Evolutionary conservation across 306 rosid species (phyloP).

Genomic region (Lagenaria siceraria): DNA sequence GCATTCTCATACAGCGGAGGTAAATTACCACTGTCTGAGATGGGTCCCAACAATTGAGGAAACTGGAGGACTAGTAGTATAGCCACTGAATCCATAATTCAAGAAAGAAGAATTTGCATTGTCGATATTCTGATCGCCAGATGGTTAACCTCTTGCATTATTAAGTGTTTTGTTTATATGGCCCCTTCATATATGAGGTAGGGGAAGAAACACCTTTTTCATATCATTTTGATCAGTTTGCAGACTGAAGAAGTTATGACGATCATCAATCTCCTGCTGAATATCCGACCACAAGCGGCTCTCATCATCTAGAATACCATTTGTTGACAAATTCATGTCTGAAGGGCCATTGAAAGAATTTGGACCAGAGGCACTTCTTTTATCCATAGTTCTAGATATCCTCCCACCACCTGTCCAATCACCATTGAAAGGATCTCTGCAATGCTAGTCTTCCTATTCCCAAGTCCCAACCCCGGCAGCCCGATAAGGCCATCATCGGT

Average conservation of each 20-base stretch:
- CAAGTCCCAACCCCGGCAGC: constrained; percentile 34
- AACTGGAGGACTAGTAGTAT: constrained; percentile 50
- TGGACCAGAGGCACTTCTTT: constrained; percentile 34
- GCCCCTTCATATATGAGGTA: constrained; percentile 48
- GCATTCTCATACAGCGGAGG: constrained; percentile 75
- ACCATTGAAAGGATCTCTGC: too few relatives aligned
- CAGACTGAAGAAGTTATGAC: constrained; percentile 43
- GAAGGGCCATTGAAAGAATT: constrained; percentile 44
- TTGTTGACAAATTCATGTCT: constrained; percentile 64
- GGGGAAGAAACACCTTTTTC: constrained; percentile 37
- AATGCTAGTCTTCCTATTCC: constrained; percentile 32
- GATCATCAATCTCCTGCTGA: constrained; percentile 44
- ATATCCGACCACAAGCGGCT: constrained; percentile 44
- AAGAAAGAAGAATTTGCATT: constrained; percentile 36
- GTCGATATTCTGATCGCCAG: too few relatives aligned
- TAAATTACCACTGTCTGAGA: constrained; percentile 47
- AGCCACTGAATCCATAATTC: constrained; percentile 57
- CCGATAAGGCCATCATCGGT: constrained; percentile 37
- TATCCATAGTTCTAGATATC: constrained; percentile 50
- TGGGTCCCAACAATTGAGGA: constrained; percentile 61
- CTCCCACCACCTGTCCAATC: constrained; percentile 67
- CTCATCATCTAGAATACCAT: constrained; percentile 37
- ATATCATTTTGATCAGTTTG: constrained; percentile 56
- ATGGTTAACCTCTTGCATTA: constrained; percentile 36
- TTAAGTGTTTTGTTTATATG: constrained; percentile 33